Conservation (phyloP, 2,329 filamentous ascomycete genomes). For the Arthrobotrys sphaeroides region DNA sequence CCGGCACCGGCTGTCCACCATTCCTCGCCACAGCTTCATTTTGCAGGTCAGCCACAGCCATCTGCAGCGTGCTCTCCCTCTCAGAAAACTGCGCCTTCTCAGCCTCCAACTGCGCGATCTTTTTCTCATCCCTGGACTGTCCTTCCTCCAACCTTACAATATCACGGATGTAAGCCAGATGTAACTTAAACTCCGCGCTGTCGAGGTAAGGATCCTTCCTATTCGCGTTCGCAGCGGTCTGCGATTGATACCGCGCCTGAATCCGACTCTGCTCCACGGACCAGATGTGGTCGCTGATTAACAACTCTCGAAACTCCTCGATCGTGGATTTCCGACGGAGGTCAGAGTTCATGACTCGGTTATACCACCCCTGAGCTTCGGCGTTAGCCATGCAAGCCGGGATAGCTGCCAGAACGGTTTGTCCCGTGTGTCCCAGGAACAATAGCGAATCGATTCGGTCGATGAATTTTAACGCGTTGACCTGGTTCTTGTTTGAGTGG, state of each 20-base stretch:
- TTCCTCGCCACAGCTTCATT: conserved; percentile 37
- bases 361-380: conserved; percentile 52
- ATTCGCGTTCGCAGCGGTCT: conserved; percentile 34
- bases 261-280: conserved; percentile 48
- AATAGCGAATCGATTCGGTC: conserved; percentile 51
- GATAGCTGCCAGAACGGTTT: conserved; percentile 34
- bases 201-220: conserved; percentile 51
- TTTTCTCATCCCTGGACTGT: conserved; percentile 42
- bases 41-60: conserved; percentile 44
- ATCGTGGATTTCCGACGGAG: conserved; percentile 39
- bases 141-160: conserved; percentile 37
- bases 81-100: conserved; percentile 35
- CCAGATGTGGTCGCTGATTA: conserved; percentile 54
- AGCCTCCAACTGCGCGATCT: conserved; percentile 16
- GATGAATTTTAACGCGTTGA: conserved; percentile 54
- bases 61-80: conserved; percentile 38
- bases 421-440: conserved; percentile 47
- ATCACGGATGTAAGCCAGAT: conserved; percentile 53
- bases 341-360: conserved; percentile 45
- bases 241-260: conserved; percentile 39
- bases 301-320: conserved; percentile 46
- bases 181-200: conserved; percentile 53
- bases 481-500: conserved; percentile 53
- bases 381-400: conserved; percentile 51
- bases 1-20: conserved; percentile 39